Base-by-base conservation (phyloP, 495 filamentous ascomycete genomes). In the Aeminium ludgeri region DNA sequence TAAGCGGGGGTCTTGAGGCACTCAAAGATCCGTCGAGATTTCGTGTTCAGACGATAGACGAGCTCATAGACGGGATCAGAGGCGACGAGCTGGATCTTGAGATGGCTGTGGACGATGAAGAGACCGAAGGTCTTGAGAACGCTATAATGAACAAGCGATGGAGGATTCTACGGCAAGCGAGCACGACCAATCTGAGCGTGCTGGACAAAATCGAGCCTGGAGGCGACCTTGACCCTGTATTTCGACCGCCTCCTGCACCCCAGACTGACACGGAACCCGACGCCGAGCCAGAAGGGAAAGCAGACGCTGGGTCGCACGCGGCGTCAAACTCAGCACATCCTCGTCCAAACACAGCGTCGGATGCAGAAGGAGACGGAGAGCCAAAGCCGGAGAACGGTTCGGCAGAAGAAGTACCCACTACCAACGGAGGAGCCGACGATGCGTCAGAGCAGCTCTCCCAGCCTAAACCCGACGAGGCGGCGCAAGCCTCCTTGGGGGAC, bases 191-290 rank as follows among this genome's bases (percentile, higher is more conserved):
- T 48, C 70, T 95, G 20, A 67, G 69, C 30, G 54, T 73, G 10
- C 92, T 95, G 53, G 83, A 94, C 54, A 82, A 81, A 55, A 76
- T 93, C 13, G 85, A 91, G 13, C 74, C 85, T 49, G 78, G 76
- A 31, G 77, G 80, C 48, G 82, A 80, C 33, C 48, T 78, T 28
- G 55, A 68, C 30, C 49, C 53, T 15, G 59, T 78, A n/a, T 69
- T 76, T 28, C 29, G 36, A 10, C 34, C 40, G 11, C 16, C n/a
- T 17, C 10, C 40, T 6, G 23, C 10, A 20, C 20, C 30, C 20
- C 23, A 19, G 13, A 7, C 15, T n/a, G 33, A 30, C 48, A 44
- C 48, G 39, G 44, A 48, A 41, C 11, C n/a, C 6, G 27, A 30
- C 27, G 3, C 5, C 11, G 29, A 44, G 11, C 32, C 34, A 10